phyloP scores from a whole-genome alignment of 257 asterid species.

The Capsicum pubescens region DNA sequence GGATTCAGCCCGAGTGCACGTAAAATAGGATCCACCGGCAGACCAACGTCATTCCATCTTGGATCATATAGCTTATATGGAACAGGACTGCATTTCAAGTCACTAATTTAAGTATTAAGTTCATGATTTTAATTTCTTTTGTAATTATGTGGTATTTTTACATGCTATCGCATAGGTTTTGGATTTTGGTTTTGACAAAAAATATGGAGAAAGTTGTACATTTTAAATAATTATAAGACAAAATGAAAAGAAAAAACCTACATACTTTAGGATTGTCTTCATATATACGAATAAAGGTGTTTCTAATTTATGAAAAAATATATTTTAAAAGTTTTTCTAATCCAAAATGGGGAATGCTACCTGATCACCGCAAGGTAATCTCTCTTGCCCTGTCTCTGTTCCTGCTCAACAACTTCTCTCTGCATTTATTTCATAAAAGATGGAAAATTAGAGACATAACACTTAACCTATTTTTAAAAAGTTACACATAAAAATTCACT shows the following conservation, averaged over 20 bases:
- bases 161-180: not conserved
- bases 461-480: not conserved
- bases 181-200: conserved; percentile 14
- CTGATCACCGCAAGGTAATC: not conserved
- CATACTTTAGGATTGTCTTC: not conserved
- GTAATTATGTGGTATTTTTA: not conserved
- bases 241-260: not conserved
- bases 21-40: not conserved
- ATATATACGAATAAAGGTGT: not conserved
- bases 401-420: conserved; percentile 21
- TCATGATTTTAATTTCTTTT: not conserved
- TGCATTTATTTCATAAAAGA: conserved; percentile 1
- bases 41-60: not conserved
- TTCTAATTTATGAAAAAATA: not conserved
- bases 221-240: not conserved
- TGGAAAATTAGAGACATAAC: not conserved
- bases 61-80: not conserved
- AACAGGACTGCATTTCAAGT: conserved; percentile 11
- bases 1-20: not conserved
- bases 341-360: not conserved
- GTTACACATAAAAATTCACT: not conserved
- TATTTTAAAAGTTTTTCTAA: not conserved
- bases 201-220: not conserved
- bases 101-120: not conserved
- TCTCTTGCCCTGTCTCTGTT: not conserved